These are phyloP conservation scores for Pestalotiopsis sp. DNA, from an alignment of 2,329 filamentous ascomycete genomes.

Conservation along the genomic window DNA sequence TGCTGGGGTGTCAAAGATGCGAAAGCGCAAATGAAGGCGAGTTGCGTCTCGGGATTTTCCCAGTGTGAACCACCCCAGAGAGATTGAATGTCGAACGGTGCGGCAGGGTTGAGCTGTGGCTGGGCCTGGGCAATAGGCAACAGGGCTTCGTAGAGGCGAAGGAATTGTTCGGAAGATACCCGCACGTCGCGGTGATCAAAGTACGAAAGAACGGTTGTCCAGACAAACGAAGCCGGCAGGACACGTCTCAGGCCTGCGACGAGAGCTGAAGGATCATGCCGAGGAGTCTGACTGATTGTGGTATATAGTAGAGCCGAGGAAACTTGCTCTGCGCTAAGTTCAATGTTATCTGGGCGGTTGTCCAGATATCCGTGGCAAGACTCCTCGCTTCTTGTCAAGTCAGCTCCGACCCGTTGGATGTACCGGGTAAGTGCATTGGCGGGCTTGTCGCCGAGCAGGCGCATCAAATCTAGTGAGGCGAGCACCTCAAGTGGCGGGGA, in stretches of 20 bases:
- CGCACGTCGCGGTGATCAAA: slow-evolving; percentile 81
- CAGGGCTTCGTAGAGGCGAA: slow-evolving; percentile 77
- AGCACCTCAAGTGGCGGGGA: slow-evolving; percentile 70
- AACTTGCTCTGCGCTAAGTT: slow-evolving; percentile 79
- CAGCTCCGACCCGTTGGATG: slow-evolving; percentile 73
- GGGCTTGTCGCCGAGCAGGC: slow-evolving; percentile 61
- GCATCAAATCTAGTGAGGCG: slow-evolving; percentile 67
- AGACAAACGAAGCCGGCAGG: slow-evolving; percentile 63
- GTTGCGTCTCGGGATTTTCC: slow-evolving; percentile 81
- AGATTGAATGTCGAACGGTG: slow-evolving; percentile 75
- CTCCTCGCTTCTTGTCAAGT: slow-evolving; percentile 76
- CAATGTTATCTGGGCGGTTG: slow-evolving; percentile 51
- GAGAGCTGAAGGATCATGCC: slow-evolving; percentile 53
- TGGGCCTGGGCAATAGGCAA: slow-evolving; percentile 62
- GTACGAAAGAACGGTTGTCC: slow-evolving; percentile 71
- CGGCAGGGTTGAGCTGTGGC: slow-evolving; percentile 50
- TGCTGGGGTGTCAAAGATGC: slow-evolving; percentile 73
- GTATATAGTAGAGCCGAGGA: slow-evolving; percentile 74
- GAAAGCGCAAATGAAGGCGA: slow-evolving; percentile 92
- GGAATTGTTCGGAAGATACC: slow-evolving; percentile 77
- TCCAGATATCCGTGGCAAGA: slow-evolving; percentile 57
- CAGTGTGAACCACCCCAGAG: slow-evolving; percentile 85
- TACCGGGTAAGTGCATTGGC: slow-evolving; percentile 60
- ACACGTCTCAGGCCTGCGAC: slow-evolving; percentile 64
- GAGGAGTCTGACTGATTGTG: slow-evolving; percentile 56